These are phyloP conservation scores for Pinus albicaulis DNA, from an alignment of 75 land plant genomes.

Conservation along the genomic window DNA sequence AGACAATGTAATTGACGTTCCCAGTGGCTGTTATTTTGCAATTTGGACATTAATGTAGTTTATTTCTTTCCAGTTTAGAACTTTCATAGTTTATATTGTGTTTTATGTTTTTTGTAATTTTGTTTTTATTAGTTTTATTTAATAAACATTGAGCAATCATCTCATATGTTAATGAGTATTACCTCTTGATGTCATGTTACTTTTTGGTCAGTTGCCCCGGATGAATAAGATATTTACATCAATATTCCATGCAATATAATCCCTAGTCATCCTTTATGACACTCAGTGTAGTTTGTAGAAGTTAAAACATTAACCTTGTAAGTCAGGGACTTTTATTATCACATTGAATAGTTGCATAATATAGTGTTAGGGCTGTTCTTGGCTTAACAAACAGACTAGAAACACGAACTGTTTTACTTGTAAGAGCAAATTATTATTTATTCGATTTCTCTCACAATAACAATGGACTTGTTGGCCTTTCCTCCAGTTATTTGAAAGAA, in stretches of 20 bases:
- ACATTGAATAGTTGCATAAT: background rate
- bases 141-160: too few species aligned
- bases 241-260: background rate
- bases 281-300: background rate
- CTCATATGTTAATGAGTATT: too few species aligned
- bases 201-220: background rate
- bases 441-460: background rate
- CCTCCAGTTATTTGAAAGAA: slow-evolving; percentile 91
- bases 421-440: background rate
- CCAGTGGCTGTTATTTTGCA: too few species aligned
- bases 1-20: too few species aligned
- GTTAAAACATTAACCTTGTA: background rate
- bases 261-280: background rate
- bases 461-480: background rate
- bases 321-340: background rate
- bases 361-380: background rate
- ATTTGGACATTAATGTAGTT: too few species aligned
- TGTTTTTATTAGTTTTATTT: too few species aligned
- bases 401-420: too few species aligned
- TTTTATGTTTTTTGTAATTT: too few species aligned
- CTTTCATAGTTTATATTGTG: too few species aligned
- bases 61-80: too few species aligned
- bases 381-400: too few species aligned
- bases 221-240: background rate
- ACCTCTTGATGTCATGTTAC: background rate